These are phyloP conservation scores for Leptographium galeiforme DNA, from an alignment of 2,329 filamentous ascomycete species.

Conservation along the genomic window DNA sequence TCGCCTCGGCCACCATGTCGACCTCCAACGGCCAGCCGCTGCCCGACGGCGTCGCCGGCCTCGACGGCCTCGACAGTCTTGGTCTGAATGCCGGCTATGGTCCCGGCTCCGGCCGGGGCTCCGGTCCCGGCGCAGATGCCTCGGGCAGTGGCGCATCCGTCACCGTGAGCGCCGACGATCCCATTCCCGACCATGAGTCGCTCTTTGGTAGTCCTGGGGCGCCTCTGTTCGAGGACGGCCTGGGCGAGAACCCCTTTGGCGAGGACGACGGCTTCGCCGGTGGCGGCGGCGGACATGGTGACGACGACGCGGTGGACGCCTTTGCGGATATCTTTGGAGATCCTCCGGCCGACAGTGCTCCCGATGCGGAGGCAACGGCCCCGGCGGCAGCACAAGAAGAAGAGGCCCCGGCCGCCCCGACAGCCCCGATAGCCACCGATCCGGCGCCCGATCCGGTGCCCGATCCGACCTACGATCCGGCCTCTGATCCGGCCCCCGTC, in stretches of 20 bases:
- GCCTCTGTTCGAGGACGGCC: conserved; percentile 76
- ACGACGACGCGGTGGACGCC: conserved; percentile 3
- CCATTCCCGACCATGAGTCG: conserved; percentile 55
- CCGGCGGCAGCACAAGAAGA: too few species aligned
- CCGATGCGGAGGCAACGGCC: too few species aligned
- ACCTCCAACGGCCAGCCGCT: conserved; percentile 58
- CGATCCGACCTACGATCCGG: too few species aligned
- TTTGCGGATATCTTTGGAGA: neutral
- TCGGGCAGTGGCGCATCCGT: conserved; percentile 19
- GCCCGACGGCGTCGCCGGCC: conserved; percentile 36
- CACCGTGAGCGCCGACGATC: conserved; percentile 20
- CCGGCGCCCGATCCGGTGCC: too few species aligned
- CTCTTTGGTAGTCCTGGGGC: conserved; percentile 72
- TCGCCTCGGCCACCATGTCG: conserved; percentile 42
- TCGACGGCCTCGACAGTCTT: conserved; percentile 19
- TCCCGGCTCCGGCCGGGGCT: neutral
- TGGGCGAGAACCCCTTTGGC: conserved; percentile 50
- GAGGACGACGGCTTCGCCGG: conserved; percentile 46
- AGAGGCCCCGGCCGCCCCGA: too few species aligned
- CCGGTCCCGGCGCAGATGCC: conserved; percentile 11
- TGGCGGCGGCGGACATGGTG: neutral
- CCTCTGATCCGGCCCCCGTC: too few species aligned
- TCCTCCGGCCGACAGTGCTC: too few species aligned
- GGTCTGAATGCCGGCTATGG: neutral
- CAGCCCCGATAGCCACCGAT: too few species aligned